Percentiles rank a stretch among this genome's conserved stretches.
Evolutionary conservation across 1,284 basidiomycete species (phyloP).

Genomic region (Microbotryum intermedium): DNA sequence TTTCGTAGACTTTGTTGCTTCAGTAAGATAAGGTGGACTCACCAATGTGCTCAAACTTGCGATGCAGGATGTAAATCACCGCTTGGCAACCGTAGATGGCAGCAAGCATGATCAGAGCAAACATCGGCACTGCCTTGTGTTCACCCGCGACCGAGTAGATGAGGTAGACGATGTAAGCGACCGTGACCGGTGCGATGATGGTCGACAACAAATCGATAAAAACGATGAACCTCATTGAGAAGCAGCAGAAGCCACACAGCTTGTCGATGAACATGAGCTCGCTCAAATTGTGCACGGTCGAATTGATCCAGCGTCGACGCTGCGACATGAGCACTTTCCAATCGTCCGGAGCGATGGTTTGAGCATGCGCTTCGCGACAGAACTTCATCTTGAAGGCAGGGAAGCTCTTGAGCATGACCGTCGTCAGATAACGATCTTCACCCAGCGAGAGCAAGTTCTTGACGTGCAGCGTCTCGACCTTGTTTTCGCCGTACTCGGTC

Average conservation of each 20-base stretch:
- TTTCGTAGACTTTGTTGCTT: constrained; percentile 21
- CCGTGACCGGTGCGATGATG: constrained; percentile 80
- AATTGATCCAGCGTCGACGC: constrained; percentile 98
- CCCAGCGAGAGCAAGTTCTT: constrained; percentile 94
- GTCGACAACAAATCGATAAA: constrained; percentile 65
- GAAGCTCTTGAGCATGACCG: constrained; percentile 86
- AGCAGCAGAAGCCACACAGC: constrained; percentile 55
- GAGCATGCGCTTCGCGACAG: constrained; percentile 79
- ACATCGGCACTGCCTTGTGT: constrained; percentile 57
- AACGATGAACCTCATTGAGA: constrained; percentile 97
- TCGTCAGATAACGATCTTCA: constrained; percentile 97
- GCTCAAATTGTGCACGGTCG: constrained; percentile 91
- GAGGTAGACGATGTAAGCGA: constrained; percentile 62
- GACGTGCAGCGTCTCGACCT: constrained; percentile 94
- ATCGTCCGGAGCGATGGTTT: constrained; percentile 71
- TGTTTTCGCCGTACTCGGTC: constrained; percentile 88
- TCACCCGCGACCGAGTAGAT: constrained; percentile 63
- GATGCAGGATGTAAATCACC: constrained; percentile 88
- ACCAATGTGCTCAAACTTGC: constrained; percentile 97
- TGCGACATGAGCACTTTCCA: constrained; percentile 95
- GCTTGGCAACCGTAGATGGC: constrained; percentile 61
- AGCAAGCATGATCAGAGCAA: constrained; percentile 74
- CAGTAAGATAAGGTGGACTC: constrained; percentile 63
- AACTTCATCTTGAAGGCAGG: constrained; percentile 88
- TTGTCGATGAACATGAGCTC: constrained; percentile 87